These are phyloP conservation scores for Sclerotinia glacialis DNA, from an alignment of 2,329 filamentous ascomycete species.

Conservation along the genomic window DNA sequence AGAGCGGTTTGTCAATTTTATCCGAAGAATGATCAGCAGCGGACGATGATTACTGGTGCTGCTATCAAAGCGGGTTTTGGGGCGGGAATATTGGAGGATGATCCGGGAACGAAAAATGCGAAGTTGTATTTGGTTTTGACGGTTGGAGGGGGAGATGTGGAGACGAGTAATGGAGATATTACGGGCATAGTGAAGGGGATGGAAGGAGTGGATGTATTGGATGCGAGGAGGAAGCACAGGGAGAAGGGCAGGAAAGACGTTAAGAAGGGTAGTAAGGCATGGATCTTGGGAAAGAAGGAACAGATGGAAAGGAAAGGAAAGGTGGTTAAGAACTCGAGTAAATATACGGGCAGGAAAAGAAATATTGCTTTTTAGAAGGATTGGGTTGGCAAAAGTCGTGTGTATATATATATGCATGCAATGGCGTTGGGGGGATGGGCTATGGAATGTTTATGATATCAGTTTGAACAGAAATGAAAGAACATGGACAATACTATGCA, in stretches of 20 bases:
- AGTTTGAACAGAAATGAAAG: conserved; percentile 1
- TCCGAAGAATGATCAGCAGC: conserved; percentile 89
- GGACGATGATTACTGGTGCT: conserved; percentile 86
- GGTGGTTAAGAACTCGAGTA: conserved; percentile 86
- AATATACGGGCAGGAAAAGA: conserved; percentile 90
- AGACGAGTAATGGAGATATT: conserved; percentile 63
- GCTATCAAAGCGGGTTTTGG: conserved; percentile 94
- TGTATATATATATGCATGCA: conserved; percentile 28
- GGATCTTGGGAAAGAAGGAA: conserved; percentile 84
- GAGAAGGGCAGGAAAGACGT: conserved; percentile 50
- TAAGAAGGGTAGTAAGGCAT: conserved; percentile 80
- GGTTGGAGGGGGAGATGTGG: conserved; percentile 62
- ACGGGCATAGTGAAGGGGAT: conserved; percentile 86
- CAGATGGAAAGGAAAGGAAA: conserved; percentile 95
- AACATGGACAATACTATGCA: background rate
- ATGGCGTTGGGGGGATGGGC: conserved; percentile 32
- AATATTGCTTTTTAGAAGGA: conserved; percentile 65
- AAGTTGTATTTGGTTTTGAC: conserved; percentile 96
- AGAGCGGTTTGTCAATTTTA: conserved; percentile 97
- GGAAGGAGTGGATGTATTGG: conserved; percentile 81
- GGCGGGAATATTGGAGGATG: conserved; percentile 90
- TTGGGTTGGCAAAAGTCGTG: background rate
- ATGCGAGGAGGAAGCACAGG: conserved; percentile 57
- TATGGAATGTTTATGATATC: conserved; percentile 25
- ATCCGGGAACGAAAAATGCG: conserved; percentile 91